These are phyloP conservation scores for Nicotiana noctiflora DNA, from an alignment of 257 asterid species.

Conservation along the genomic window DNA sequence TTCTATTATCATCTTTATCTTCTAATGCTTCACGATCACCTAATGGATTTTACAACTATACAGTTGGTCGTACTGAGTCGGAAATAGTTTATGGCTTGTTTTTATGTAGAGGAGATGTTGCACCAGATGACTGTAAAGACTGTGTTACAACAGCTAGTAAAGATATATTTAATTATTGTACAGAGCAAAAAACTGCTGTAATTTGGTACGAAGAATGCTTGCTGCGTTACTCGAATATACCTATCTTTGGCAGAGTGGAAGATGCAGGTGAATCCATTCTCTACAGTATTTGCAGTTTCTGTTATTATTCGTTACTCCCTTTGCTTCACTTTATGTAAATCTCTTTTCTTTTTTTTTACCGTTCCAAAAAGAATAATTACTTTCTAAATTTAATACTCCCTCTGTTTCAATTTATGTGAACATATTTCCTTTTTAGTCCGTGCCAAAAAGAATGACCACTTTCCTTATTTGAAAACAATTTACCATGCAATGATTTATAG, in stretches of 20 bases:
- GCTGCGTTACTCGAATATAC: neutral
- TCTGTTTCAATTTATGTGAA: too few species aligned
- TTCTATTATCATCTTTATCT: constrained; percentile 9
- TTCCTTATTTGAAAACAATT: too few species aligned
- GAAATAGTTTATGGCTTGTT: constrained; percentile 6
- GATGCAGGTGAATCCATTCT: neutral
- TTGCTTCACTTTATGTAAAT: too few species aligned
- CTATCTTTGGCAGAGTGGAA: neutral
- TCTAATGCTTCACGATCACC: neutral
- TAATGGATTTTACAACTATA: constrained; percentile 12
- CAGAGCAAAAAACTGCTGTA: neutral
- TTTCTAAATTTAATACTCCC: too few species aligned
- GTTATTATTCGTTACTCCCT: too few species aligned
- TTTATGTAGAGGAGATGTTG: constrained; percentile 26
- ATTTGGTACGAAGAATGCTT: constrained; percentile 8
- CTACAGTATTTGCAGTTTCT: too few species aligned
- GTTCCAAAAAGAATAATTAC: too few species aligned
- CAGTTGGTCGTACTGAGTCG: neutral
- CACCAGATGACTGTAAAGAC: neutral
- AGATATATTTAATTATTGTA: neutral
- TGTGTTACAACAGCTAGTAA: neutral
- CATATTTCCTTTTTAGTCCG: too few species aligned
- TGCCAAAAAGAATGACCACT: too few species aligned
- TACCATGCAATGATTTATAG: too few species aligned
- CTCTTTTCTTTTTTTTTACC: too few species aligned